These are phyloP conservation scores for Arctium lappa DNA, from an alignment of 129 eudicot genomes.

Conservation along the genomic window DNA sequence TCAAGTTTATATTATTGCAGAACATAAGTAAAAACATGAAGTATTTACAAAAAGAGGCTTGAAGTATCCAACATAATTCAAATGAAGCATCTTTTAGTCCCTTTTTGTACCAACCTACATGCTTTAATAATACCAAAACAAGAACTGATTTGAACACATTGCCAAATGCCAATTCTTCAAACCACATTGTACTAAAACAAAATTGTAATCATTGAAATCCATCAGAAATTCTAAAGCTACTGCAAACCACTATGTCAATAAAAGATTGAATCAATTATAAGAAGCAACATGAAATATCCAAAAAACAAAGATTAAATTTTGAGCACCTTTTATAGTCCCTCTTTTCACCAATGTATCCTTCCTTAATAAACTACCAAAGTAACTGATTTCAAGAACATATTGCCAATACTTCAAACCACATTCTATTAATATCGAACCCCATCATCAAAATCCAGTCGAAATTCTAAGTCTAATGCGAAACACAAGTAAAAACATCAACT, in stretches of 20 bases:
- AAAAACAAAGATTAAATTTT: no score
- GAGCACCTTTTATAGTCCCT: conserved; percentile 10
- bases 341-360: not conserved
- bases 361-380: not conserved
- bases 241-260: not conserved
- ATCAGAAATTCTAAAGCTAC: not conserved
- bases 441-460: not conserved
- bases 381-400: not conserved
- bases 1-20: not conserved
- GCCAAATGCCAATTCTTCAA: not conserved
- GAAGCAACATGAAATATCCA: not conserved
- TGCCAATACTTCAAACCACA: conserved; percentile 2
- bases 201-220: not conserved
- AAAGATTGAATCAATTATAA: not conserved
- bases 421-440: not conserved
- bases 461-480: not conserved
- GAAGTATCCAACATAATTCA: not conserved
- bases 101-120: not conserved
- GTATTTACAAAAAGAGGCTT: no score
- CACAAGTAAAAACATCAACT: not conserved
- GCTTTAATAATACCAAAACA: not conserved
- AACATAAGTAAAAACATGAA: not conserved
- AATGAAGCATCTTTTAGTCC: not conserved
- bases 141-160: not conserved
- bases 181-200: not conserved